Evolutionary conservation across 805 yeast genomes (phyloP).

Genomic region (Metschnikowia orientalis): DNA sequence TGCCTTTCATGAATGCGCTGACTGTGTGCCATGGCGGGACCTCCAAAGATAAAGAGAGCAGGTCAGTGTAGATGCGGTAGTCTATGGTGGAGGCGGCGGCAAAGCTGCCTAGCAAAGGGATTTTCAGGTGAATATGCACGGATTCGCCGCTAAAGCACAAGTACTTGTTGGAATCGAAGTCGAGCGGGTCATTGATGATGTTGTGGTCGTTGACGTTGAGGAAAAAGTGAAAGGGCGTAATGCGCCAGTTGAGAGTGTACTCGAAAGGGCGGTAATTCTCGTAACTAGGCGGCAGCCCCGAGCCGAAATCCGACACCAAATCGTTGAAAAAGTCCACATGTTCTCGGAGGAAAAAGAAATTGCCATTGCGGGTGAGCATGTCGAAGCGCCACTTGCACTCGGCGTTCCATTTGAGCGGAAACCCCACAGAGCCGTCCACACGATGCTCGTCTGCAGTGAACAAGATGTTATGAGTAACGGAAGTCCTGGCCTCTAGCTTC

Average conservation of each 20-base stretch:
- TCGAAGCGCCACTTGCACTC: slow-evolving; percentile 62
- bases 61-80: slow-evolving; percentile 51
- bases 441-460: slow-evolving; percentile 57
- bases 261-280: slow-evolving; percentile 71
- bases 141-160: slow-evolving; percentile 66
- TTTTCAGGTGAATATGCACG: slow-evolving; percentile 40
- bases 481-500: slow-evolving; percentile 64
- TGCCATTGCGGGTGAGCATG: slow-evolving; percentile 47
- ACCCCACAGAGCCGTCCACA: slow-evolving; percentile 54
- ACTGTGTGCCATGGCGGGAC: slow-evolving; percentile 93
- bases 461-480: slow-evolving; percentile 84
- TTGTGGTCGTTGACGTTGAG: slow-evolving; percentile 84
- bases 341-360: slow-evolving; percentile 70
- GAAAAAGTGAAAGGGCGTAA: slow-evolving; percentile 54
- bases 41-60: slow-evolving; percentile 57
- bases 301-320: slow-evolving; percentile 66
- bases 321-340: slow-evolving; percentile 75
- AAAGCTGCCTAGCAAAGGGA: slow-evolving; percentile 59
- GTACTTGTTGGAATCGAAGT: slow-evolving; percentile 73
- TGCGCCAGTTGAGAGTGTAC: slow-evolving; percentile 58
- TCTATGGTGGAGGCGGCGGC: slow-evolving; percentile 48
- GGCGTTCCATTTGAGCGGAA: slow-evolving; percentile 84
- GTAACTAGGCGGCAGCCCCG: slow-evolving; percentile 69
- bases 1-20: slow-evolving; percentile 57
- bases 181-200: slow-evolving; percentile 84